Base-by-base conservation (phyloP, 345 rosid genomes). In the Luvunga scandens region DNA sequence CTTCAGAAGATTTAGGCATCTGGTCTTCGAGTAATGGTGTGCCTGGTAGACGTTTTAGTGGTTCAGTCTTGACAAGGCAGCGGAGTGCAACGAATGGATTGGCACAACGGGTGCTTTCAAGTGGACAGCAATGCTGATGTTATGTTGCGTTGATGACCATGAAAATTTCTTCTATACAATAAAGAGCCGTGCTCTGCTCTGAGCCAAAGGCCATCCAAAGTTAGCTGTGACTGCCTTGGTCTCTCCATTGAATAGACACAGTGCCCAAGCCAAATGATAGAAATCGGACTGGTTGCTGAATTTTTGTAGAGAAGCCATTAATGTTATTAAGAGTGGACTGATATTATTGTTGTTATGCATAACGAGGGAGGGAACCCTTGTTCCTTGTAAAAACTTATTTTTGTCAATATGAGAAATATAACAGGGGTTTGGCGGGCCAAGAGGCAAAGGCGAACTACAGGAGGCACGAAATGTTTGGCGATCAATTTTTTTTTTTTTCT, bases 21-120 rank as follows among this genome's bases (percentile, higher is more conserved):
- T 61, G 77, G 57, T 80, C 78, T 57, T 82, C 87, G 38, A 56
- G 81, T 74, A 73, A 65, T 19, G 80, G 85, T 38, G 13, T 74
- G 21, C 27, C 50, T 33, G 64, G 85, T 66, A 39, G 77, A 50
- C 67, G 71, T 22, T 5, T 62, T 30, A 79, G 86, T 55, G 67
- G 65, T 8, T 61, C 83, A 21, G 69, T 86, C 64, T 80, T 87
- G 39, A 45, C 42, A 14, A 88, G 91, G 82, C 82, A 86, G 0
- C 77, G 73, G 61, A 87, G 91, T 28, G 86, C 84, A 45, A 78
- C 84, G 67, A 86, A 66, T 77, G 66, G 86, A 5, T 83, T 86
- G 33, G 76, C 48, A n/a, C 87, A 83, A 38, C 83, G 34, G 56
- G 66, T 78, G 38, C 77, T 78, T 75, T 78, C 87, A n/a, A 73